Percentiles rank a stretch among this genome's conserved stretches.
These are phyloP conservation scores for Trichoderma pleuroti DNA, from an alignment of 2,329 filamentous ascomycete genomes.

Conservation along the genomic window DNA sequence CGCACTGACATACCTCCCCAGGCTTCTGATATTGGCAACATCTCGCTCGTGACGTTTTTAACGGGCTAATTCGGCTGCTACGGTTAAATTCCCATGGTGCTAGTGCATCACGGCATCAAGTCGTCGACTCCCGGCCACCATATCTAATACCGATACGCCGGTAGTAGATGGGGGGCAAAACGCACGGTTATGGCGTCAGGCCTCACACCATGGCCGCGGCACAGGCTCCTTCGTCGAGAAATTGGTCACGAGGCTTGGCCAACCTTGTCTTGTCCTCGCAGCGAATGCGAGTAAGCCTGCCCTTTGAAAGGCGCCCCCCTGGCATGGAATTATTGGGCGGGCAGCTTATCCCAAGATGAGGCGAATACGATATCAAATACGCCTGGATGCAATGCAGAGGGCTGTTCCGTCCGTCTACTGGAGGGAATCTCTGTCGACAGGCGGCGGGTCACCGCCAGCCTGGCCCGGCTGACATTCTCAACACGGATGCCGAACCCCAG, in stretches of 20 bases:
- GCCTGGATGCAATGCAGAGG: neutral
- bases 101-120: neutral
- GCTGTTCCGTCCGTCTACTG: neutral
- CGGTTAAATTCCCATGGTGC: neutral
- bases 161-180: neutral
- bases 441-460: neutral
- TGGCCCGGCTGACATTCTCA: conserved; percentile 4
- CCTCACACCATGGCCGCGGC: neutral
- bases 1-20: neutral
- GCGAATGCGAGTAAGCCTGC: neutral
- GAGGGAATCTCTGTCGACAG: neutral
- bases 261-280: neutral
- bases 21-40: neutral
- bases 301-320: neutral
- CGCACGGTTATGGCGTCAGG: conserved; percentile 8
- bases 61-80: neutral
- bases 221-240: neutral
- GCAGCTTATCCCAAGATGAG: neutral
- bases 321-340: neutral
- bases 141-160: neutral
- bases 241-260: conserved; percentile 2
- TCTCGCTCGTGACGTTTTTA: neutral
- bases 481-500: neutral
- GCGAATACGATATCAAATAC: neutral
- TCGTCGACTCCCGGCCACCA: neutral